phyloP scores from a whole-genome alignment of 805 yeast species.

The Hanseniaspora guilliermondii region DNA sequence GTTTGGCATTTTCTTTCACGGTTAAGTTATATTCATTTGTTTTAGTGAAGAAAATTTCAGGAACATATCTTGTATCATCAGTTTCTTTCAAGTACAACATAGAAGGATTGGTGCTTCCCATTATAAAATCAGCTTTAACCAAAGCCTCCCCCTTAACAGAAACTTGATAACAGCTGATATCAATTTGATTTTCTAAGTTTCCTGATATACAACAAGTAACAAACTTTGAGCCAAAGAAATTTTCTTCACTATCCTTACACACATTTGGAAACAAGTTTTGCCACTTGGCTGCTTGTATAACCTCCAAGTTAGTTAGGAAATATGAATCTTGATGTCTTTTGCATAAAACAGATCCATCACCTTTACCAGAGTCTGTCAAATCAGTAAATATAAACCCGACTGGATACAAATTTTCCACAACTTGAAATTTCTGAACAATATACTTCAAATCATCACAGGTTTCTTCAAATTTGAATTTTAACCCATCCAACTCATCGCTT shows the following conservation, averaged over 20 bases:
- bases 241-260: conserved; percentile 50
- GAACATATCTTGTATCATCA: conserved; percentile 70
- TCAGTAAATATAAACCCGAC: conserved; percentile 87
- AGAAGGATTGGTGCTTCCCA: conserved; percentile 83
- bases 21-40: conserved; percentile 78
- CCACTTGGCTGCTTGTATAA: conserved; percentile 66
- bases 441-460: conserved; percentile 27
- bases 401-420: conserved; percentile 47
- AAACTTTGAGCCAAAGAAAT: conserved; percentile 71
- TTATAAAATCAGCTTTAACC: conserved; percentile 70
- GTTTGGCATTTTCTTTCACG: conserved; percentile 80
- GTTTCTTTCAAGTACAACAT: conserved; percentile 69
- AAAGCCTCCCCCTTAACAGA: conserved; percentile 78
- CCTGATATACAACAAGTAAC: conserved; percentile 91
- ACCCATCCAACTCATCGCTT: conserved; percentile 71
- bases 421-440: conserved; percentile 41
- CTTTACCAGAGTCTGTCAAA: conserved; percentile 70
- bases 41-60: conserved; percentile 78
- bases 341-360: conserved; percentile 80
- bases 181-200: conserved; percentile 78
- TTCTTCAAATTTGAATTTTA: conserved; percentile 48
- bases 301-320: conserved; percentile 79
- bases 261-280: conserved; percentile 55
- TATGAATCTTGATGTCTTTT: conserved; percentile 87
- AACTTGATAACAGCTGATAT: conserved; percentile 81